Evolutionary conservation across 2,329 filamentous ascomycete species (phyloP).

Genomic region (Lasiodiplodia sp.): DNA sequence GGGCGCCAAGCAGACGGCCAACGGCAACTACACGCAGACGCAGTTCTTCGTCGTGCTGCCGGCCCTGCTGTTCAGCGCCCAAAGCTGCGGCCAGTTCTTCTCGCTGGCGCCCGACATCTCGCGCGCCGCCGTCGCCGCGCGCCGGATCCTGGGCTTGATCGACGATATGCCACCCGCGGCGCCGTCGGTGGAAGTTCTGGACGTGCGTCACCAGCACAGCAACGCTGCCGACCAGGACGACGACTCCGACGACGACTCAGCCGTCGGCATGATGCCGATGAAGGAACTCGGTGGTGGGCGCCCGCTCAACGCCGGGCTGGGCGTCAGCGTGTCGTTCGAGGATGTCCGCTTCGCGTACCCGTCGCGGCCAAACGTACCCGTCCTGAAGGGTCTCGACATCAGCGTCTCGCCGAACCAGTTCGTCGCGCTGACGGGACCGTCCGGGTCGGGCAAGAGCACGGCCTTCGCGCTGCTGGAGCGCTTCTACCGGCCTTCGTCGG

Average conservation of each 20-base stretch:
- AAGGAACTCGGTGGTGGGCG: no score
- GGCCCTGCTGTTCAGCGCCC: constrained; percentile 71
- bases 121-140: neutral
- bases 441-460: constrained; percentile 92
- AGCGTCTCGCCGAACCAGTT: constrained; percentile 87
- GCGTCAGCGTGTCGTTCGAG: constrained; percentile 57
- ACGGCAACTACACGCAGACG: constrained; percentile 56
- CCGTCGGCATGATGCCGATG: no score
- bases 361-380: constrained; percentile 85
- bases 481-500: constrained; percentile 89
- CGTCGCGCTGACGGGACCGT: constrained; percentile 91
- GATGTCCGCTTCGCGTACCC: constrained; percentile 94
- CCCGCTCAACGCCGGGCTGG: no score
- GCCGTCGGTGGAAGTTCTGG: neutral
- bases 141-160: constrained; percentile 13
- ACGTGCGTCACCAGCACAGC: neutral
- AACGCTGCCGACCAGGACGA: no score
- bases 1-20: constrained; percentile 54
- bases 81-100: constrained; percentile 72
- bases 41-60: constrained; percentile 69
- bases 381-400: constrained; percentile 85
- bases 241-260: no score
- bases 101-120: constrained; percentile 57
- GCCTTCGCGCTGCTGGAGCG: constrained; percentile 92
- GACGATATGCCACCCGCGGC: neutral